Evolutionary conservation across 2,329 filamentous ascomycete species (phyloP).

Genomic region (Pseudogymnoascus sp.): DNA sequence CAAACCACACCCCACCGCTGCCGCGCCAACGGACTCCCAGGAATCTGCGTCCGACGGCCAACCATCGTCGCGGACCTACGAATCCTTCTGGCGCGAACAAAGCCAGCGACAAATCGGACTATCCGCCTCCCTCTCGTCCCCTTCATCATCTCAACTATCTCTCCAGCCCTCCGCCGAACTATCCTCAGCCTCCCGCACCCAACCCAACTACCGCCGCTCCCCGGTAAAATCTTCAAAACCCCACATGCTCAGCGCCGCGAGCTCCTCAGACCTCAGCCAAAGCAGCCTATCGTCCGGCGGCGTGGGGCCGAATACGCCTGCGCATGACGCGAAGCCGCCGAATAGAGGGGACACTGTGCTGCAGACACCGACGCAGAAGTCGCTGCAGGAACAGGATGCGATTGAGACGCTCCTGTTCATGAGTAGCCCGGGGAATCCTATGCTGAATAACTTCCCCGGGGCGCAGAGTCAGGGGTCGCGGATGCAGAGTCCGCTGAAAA

Average conservation of each 20-base stretch:
- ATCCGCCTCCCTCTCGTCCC: slow-evolving; percentile 41
- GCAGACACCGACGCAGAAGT: slow-evolving; percentile 59
- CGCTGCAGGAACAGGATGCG: slow-evolving; percentile 69
- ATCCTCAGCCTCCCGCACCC: slow-evolving; percentile 16
- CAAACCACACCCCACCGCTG: slow-evolving; percentile 11
- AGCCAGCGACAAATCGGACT: slow-evolving; percentile 28
- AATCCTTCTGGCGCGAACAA: slow-evolving; percentile 40
- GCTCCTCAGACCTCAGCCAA: slow-evolving; percentile 14
- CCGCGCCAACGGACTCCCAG: slow-evolving; percentile 26
- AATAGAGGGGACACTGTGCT: slow-evolving; percentile 29
- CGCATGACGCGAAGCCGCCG: neutral
- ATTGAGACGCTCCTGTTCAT: slow-evolving; percentile 75
- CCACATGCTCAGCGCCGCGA: slow-evolving; percentile 13
- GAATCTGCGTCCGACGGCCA: slow-evolving; percentile 27
- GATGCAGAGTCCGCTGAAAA: slow-evolving; percentile 25
- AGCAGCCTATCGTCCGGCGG: slow-evolving; percentile 16
- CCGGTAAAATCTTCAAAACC: slow-evolving; percentile 26
- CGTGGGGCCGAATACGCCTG: neutral
- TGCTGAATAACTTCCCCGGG: slow-evolving; percentile 48
- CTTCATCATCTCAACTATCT: slow-evolving; percentile 29
- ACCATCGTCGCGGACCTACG: slow-evolving; percentile 31
- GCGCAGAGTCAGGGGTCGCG: slow-evolving; percentile 26
- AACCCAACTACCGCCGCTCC: slow-evolving; percentile 23
- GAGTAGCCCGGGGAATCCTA: slow-evolving; percentile 67
- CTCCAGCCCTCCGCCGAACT: slow-evolving; percentile 34